These are phyloP conservation scores for Heliamphora exappendiculata DNA, from an alignment of 148 eudicot species.

Conservation along the genomic window DNA sequence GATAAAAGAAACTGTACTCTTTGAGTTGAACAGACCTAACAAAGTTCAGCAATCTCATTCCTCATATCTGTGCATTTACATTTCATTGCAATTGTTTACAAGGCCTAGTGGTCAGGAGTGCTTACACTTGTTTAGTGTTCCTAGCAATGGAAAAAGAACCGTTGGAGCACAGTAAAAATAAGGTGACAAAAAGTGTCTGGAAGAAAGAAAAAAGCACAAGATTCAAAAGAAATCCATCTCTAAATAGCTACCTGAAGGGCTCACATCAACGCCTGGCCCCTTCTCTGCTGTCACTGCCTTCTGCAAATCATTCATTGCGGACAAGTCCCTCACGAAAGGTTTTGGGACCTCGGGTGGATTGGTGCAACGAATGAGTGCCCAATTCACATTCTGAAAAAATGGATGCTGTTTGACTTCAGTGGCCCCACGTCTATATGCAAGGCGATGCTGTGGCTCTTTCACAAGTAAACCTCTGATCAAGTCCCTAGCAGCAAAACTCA, in stretches of 20 bases:
- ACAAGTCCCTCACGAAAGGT: constrained; percentile 17
- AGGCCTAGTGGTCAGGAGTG: neutral
- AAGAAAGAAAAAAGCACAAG: neutral
- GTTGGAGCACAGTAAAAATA: constrained; percentile 6
- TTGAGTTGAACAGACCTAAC: neutral
- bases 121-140: neutral
- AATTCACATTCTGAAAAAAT: constrained; percentile 84
- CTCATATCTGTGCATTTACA: constrained; percentile 13
- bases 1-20: constrained; percentile 1
- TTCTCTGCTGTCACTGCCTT: constrained; percentile 16
- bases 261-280: constrained; percentile 46
- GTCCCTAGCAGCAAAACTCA: constrained; percentile 92
- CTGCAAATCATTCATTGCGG: neutral
- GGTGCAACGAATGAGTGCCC: constrained; percentile 91
- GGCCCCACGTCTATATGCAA: constrained; percentile 92
- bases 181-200: neutral
- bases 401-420: constrained; percentile 95
- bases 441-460: constrained; percentile 89
- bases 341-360: constrained; percentile 72
- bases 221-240: constrained; percentile 85
- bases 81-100: constrained; percentile 3
- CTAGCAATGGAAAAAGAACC: constrained; percentile 2
- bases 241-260: constrained; percentile 63
- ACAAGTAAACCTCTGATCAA: constrained; percentile 80
- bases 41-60: constrained; percentile 13